Evolutionary conservation across 73 alveolate species (phyloP).

Genomic region (Paramecium sonneborni): DNA sequence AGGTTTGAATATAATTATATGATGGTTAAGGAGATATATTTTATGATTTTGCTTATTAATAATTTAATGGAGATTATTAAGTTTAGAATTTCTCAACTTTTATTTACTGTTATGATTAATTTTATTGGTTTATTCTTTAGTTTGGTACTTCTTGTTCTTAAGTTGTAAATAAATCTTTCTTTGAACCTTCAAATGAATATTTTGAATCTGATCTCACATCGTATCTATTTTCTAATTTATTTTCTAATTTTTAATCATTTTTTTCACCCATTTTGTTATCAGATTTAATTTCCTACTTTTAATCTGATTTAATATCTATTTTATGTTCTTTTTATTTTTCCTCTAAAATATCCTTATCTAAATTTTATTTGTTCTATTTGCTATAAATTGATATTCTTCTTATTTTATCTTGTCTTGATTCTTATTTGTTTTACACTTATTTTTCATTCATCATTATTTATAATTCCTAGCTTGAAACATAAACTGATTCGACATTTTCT

Average conservation of each 20-base stretch:
- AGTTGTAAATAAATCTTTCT: background rate
- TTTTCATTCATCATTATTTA: background rate
- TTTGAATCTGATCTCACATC: background rate
- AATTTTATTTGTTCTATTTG: background rate
- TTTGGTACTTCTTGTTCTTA: background rate
- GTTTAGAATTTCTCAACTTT: background rate
- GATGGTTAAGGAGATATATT: background rate
- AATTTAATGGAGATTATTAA: background rate
- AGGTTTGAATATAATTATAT: background rate
- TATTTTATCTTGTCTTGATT: background rate
- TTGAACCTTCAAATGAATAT: background rate
- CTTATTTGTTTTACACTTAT: background rate
- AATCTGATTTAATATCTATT: background rate
- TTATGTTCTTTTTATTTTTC: background rate
- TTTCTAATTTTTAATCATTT: background rate
- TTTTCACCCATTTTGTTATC: background rate
- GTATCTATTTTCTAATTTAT: background rate
- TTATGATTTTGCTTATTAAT: background rate
- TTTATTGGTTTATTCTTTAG: background rate
- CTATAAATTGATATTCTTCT: slow-evolving; percentile 11
- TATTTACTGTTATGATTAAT: background rate
- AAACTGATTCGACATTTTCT: slow-evolving; percentile 27
- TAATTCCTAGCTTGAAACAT: background rate
- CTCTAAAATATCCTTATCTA: background rate
- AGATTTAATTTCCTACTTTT: background rate